Conservation (phyloP, 306 rosid genomes). For the Crotalaria pallida region DNA sequence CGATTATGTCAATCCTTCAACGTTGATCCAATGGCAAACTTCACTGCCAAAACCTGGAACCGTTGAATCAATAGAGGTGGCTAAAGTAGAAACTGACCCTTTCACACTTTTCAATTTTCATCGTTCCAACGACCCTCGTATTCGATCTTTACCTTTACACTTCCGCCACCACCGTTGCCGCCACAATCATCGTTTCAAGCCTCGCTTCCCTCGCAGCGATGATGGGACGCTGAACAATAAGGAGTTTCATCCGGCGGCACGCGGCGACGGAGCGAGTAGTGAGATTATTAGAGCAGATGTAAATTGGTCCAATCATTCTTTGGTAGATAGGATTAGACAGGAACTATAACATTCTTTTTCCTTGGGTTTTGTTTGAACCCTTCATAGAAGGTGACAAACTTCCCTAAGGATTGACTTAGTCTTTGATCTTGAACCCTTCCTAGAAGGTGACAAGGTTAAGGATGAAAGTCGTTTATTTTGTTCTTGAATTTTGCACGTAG, state of each 20-base stretch:
- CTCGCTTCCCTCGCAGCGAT: constrained; percentile 7
- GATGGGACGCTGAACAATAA: constrained; percentile 28
- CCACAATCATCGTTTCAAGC: constrained; percentile 24
- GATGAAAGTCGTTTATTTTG: too few species aligned
- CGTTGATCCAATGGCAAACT: neutral
- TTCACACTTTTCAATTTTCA: constrained; percentile 36
- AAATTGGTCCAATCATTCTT: too few species aligned
- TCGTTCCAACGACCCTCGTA: constrained; percentile 43
- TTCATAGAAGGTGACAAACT: too few species aligned
- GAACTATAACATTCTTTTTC: too few species aligned
- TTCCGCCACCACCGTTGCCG: constrained; percentile 44
- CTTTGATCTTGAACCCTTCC: too few species aligned
- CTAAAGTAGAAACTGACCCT: constrained; percentile 18
- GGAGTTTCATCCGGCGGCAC: neutral
- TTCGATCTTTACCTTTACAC: constrained; percentile 32
- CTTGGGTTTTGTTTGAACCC: too few species aligned
- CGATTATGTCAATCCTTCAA: neutral
- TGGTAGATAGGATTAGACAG: too few species aligned
- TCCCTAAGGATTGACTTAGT: too few species aligned
- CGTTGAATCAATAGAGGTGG: neutral
- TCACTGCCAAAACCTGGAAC: neutral
- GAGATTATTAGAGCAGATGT: constrained; percentile 32
- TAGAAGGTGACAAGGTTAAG: too few species aligned
- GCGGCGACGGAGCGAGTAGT: constrained; percentile 18
- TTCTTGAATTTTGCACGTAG: too few species aligned